Conservation (phyloP, 805 yeast species). For the Candida namnaoensis region DNA sequence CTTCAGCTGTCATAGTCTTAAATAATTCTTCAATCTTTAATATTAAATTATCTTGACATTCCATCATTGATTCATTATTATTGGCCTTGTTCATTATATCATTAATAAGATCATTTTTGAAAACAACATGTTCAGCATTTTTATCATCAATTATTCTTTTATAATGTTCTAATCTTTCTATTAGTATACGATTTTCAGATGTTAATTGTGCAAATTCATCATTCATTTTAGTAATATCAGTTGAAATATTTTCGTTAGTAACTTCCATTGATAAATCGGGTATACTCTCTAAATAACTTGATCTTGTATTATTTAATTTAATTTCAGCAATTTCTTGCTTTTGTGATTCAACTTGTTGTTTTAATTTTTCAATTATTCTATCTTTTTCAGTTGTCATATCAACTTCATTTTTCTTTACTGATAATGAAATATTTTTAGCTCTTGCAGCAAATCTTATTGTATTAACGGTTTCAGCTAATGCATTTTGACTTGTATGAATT, state of each 20-base stretch:
- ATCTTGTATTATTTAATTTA: constrained; percentile 9
- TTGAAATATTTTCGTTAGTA: neutral
- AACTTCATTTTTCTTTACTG: constrained; percentile 45
- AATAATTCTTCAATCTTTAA: constrained; percentile 36
- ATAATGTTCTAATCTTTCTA: constrained; percentile 62
- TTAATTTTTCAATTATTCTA: constrained; percentile 45
- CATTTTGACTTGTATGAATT: constrained; percentile 53
- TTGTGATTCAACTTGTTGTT: constrained; percentile 53
- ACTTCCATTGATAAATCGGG: constrained; percentile 4
- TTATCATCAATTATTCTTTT: constrained; percentile 57
- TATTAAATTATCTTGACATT: constrained; percentile 31
- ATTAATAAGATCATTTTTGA: constrained; percentile 52
- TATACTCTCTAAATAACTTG: neutral
- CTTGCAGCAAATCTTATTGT: constrained; percentile 89
- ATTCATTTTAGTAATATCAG: constrained; percentile 7
- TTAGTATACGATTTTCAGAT: constrained; percentile 57
- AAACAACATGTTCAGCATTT: constrained; percentile 41
- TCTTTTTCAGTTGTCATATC: constrained; percentile 33
- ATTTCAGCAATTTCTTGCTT: constrained; percentile 38
- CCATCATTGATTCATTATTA: constrained; percentile 18
- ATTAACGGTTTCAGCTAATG: constrained; percentile 72
- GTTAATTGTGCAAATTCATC: constrained; percentile 34
- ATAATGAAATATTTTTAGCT: constrained; percentile 77
- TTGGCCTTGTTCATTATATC: constrained; percentile 39
- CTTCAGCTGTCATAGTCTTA: constrained; percentile 38